These are phyloP conservation scores for Pilobolus umbonatus DNA, from an alignment of 192 early-diverging fungal genomes.

Conservation along the genomic window DNA sequence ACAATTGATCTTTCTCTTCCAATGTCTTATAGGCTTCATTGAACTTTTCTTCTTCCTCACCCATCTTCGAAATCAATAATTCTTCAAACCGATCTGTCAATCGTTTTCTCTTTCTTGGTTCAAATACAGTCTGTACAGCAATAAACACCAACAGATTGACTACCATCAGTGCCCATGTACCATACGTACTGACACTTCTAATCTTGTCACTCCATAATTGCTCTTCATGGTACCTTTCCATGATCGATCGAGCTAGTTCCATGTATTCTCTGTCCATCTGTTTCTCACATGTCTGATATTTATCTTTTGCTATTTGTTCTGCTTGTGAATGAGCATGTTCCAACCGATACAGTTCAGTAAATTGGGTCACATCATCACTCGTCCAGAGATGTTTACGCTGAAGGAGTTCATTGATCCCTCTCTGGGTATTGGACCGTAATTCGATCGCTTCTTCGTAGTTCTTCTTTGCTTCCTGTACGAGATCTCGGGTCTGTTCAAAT, in stretches of 20 bases:
- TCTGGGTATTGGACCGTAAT: slow-evolving; percentile 56
- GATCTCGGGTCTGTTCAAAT: slow-evolving; percentile 45
- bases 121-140: slow-evolving; percentile 68
- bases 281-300: slow-evolving; percentile 51
- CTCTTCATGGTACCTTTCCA: slow-evolving; percentile 76
- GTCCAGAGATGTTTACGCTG: slow-evolving; percentile 77
- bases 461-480: slow-evolving; percentile 44
- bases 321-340: slow-evolving; percentile 62
- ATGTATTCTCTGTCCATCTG: slow-evolving; percentile 61
- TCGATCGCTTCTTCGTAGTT: slow-evolving; percentile 54
- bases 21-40: slow-evolving; percentile 29
- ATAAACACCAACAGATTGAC: slow-evolving; percentile 63
- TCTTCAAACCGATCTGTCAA: slow-evolving; percentile 67
- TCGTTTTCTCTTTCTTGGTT: slow-evolving; percentile 63
- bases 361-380: slow-evolving; percentile 66
- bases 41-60: slow-evolving; percentile 38
- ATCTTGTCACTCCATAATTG: slow-evolving; percentile 88
- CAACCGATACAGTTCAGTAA: slow-evolving; percentile 67
- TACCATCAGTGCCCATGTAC: slow-evolving; percentile 68
- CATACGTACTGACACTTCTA: slow-evolving; percentile 67
- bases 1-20: slow-evolving; percentile 31
- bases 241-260: slow-evolving; percentile 61
- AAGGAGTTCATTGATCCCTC: slow-evolving; percentile 70
- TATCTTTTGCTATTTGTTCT: slow-evolving; percentile 40
- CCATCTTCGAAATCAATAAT: slow-evolving; percentile 40